Evolutionary conservation across 1,284 basidiomycete species (phyloP).

Genomic region (Papiliotrema fonsecae): DNA sequence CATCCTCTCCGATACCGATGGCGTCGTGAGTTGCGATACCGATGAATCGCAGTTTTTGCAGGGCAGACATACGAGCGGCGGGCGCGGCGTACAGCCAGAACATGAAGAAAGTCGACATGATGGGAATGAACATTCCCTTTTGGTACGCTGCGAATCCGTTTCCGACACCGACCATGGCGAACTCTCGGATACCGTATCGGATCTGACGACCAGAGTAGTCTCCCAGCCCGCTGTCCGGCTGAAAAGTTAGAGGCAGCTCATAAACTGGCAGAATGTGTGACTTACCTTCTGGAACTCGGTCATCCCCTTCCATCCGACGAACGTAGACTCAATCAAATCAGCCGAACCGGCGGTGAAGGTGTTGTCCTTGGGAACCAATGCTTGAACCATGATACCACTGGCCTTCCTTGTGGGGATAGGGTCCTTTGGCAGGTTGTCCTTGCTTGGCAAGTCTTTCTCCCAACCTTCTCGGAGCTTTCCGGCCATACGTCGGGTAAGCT

Average conservation of each 20-base stretch:
- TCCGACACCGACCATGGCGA: constrained; percentile 36
- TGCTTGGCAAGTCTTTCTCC: constrained; percentile 26
- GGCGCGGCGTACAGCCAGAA: constrained; percentile 46
- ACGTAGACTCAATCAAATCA: constrained; percentile 40
- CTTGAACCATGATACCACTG: constrained; percentile 34
- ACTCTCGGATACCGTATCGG: constrained; percentile 42
- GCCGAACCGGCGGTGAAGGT: constrained; percentile 37
- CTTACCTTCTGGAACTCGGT: constrained; percentile 40
- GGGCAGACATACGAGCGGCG: constrained; percentile 39
- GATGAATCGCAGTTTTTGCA: constrained; percentile 41
- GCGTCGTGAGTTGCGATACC: constrained; percentile 42
- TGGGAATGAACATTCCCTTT: constrained; percentile 50
- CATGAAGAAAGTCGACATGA: constrained; percentile 58
- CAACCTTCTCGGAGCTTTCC: constrained; percentile 29
- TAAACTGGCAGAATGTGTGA: background rate
- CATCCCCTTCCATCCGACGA: constrained; percentile 36
- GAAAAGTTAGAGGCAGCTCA: background rate
- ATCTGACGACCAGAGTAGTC: constrained; percentile 42
- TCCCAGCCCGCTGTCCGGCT: constrained; percentile 30
- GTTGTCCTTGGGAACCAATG: constrained; percentile 29
- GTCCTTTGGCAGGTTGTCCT: constrained; percentile 26
- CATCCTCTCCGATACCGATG: constrained; percentile 44
- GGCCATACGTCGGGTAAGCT: constrained; percentile 26
- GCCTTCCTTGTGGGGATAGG: constrained; percentile 34
- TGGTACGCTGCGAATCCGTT: constrained; percentile 42